Percentiles rank a stretch among this genome's conserved stretches.
Evolutionary conservation across 257 asterid species (phyloP).

Genomic region (Capsicum pubescens): DNA sequence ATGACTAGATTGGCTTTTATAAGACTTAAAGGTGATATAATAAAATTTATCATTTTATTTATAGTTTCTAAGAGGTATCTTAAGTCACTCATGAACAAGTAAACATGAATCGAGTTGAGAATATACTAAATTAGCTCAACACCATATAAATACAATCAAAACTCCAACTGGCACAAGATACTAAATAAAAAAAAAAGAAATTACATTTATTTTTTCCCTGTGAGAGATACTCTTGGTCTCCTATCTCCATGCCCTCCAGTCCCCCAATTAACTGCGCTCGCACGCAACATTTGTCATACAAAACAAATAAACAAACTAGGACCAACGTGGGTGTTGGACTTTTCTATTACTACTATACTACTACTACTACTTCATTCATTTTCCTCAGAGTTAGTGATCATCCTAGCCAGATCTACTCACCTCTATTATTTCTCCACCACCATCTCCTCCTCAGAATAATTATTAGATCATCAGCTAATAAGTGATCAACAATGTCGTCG

Average conservation of each 20-base stretch:
- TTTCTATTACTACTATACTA: slow-evolving; percentile 8
- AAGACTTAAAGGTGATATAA: background rate
- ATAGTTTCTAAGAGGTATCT: no score
- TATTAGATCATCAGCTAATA: background rate
- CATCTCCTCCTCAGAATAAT: background rate
- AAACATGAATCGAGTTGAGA: no score
- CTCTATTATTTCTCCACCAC: slow-evolving; percentile 10
- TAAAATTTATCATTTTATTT: background rate
- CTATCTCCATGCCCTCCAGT: slow-evolving; percentile 14
- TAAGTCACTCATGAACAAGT: no score
- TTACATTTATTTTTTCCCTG: background rate
- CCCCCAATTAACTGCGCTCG: slow-evolving; percentile 35
- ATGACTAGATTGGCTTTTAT: background rate
- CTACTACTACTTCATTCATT: background rate
- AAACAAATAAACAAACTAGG: slow-evolving; percentile 34
- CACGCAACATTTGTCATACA: slow-evolving; percentile 30
- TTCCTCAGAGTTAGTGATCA: background rate
- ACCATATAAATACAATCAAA: background rate
- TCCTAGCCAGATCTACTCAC: slow-evolving; percentile 21
- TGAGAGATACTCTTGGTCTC: slow-evolving; percentile 25
- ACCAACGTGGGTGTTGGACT: slow-evolving; percentile 39
- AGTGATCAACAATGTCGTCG: slow-evolving; percentile 55
- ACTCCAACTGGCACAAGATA: background rate
- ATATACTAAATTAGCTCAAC: background rate
- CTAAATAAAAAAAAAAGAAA: background rate